A percentile compares a stretch with the other conserved stretches of the same genome.
phyloP scores from a whole-genome alignment of 805 yeast genomes.

The Geotrichum ghanense region DNA sequence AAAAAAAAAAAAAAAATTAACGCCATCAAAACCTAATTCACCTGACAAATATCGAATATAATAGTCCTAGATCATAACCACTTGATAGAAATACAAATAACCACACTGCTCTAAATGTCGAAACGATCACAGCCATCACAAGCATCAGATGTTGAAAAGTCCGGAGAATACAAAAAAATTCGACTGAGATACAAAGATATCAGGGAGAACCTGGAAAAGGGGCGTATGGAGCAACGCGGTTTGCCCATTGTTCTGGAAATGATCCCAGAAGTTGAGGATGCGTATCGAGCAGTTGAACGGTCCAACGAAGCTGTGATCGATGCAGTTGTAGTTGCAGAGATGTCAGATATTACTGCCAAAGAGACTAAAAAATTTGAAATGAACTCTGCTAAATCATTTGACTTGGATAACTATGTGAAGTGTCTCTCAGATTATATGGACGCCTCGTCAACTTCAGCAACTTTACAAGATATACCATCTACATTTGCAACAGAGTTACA shows the following conservation, averaged over 20 bases:
- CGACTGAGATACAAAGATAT: not conserved
- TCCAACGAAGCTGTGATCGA: conserved; percentile 3
- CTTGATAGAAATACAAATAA: too few species aligned
- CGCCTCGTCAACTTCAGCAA: not conserved
- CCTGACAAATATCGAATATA: too few species aligned
- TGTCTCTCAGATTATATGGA: not conserved
- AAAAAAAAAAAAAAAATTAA: too few species aligned
- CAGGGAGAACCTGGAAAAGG: not conserved
- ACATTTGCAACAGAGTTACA: not conserved
- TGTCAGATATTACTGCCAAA: not conserved
- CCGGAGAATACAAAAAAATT: not conserved
- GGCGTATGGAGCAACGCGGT: not conserved
- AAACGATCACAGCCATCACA: too few species aligned
- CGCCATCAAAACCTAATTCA: too few species aligned
- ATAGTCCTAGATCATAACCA: too few species aligned
- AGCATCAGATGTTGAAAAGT: not conserved
- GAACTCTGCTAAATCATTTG: not conserved
- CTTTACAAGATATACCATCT: not conserved
- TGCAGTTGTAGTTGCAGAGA: not conserved
- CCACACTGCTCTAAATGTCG: too few species aligned
- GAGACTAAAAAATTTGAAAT: not conserved
- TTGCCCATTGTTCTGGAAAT: not conserved
- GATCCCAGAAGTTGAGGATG: not conserved
- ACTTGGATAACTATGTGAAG: not conserved
- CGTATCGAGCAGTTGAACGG: not conserved